phyloP scores from a whole-genome alignment of 371 early-diverging fungal species.

The Gilbertella persicaria region DNA sequence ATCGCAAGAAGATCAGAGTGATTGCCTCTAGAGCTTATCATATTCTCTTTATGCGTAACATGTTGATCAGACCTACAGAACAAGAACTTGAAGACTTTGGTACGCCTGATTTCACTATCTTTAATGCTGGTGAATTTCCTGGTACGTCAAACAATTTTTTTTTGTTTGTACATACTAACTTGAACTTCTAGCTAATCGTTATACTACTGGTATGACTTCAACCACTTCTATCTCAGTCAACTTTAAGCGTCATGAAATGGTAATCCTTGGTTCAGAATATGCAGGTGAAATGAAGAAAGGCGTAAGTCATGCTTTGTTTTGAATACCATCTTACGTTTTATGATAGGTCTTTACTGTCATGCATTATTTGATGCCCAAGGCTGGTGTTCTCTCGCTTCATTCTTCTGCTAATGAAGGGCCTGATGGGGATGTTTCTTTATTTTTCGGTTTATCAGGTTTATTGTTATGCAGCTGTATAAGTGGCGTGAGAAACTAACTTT shows the following conservation, averaged over 20 bases:
- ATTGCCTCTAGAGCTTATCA: conserved; percentile 97
- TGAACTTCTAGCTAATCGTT: conserved; percentile 73
- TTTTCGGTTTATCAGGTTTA: conserved; percentile 97
- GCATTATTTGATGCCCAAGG: conserved; percentile 98
- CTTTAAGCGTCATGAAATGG: conserved; percentile 80
- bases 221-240: conserved; percentile 90
- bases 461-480: background rate
- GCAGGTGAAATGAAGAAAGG: conserved; percentile 99
- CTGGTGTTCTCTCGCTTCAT: conserved; percentile 94
- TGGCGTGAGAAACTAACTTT: too few species aligned
- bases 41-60: conserved; percentile 95
- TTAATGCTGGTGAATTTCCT: conserved; percentile 96
- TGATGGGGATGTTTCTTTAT: conserved; percentile 90
- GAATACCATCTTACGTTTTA: background rate
- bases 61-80: conserved; percentile 93
- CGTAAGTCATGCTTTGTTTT: conserved; percentile 27
- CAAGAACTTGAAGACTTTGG: conserved; percentile 90
- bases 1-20: conserved; percentile 94
- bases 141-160: too few species aligned
- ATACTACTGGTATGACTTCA: conserved; percentile 96
- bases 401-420: conserved; percentile 95
- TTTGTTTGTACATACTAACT: too few species aligned
- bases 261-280: conserved; percentile 96
- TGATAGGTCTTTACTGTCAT: conserved; percentile 89
- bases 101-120: conserved; percentile 95